phyloP scores from a whole-genome alignment of 371 early-diverging fungal genomes.

The Coemansia sp. region DNA sequence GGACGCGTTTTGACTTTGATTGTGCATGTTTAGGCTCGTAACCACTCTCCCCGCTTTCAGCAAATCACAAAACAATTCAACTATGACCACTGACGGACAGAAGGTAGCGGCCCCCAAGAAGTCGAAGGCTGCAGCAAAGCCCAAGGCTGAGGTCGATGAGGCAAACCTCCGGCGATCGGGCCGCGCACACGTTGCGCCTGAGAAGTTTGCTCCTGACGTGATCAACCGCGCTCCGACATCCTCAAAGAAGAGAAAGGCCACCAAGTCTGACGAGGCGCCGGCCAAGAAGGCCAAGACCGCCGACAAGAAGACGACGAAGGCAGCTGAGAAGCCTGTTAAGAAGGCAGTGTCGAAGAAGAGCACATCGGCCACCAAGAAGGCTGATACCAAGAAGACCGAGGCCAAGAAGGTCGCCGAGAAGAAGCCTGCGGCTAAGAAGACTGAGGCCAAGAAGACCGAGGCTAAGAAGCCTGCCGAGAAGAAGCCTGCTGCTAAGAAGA shows the following conservation, averaged over 20 bases:
- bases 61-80: slow-evolving; percentile 5
- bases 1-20: slow-evolving; percentile 3
- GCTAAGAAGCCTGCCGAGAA: slow-evolving; percentile 14
- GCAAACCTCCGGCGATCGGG: slow-evolving; percentile 40
- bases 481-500: slow-evolving; percentile 25
- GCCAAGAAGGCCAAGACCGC: slow-evolving; percentile 35
- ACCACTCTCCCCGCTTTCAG: background rate
- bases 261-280: slow-evolving; percentile 16
- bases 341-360: slow-evolving; percentile 27
- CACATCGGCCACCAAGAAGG: slow-evolving; percentile 14
- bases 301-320: slow-evolving; percentile 23
- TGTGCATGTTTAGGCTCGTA: background rate
- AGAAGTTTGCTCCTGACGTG: slow-evolving; percentile 42
- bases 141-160: slow-evolving; percentile 24
- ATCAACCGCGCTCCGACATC: slow-evolving; percentile 2
- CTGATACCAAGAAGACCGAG: slow-evolving; percentile 16
- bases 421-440: slow-evolving; percentile 25
- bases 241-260: slow-evolving; percentile 36
- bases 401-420: slow-evolving; percentile 11
- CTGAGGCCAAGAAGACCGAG: slow-evolving; percentile 15
- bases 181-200: slow-evolving; percentile 39
- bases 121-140: slow-evolving; percentile 30
- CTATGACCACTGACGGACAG: slow-evolving; percentile 37
- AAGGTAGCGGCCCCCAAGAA: slow-evolving; percentile 23
- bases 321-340: slow-evolving; percentile 14